These are phyloP conservation scores for Diaporthe sp. DNA, from an alignment of 2,329 filamentous ascomycete species.

Conservation along the genomic window DNA sequence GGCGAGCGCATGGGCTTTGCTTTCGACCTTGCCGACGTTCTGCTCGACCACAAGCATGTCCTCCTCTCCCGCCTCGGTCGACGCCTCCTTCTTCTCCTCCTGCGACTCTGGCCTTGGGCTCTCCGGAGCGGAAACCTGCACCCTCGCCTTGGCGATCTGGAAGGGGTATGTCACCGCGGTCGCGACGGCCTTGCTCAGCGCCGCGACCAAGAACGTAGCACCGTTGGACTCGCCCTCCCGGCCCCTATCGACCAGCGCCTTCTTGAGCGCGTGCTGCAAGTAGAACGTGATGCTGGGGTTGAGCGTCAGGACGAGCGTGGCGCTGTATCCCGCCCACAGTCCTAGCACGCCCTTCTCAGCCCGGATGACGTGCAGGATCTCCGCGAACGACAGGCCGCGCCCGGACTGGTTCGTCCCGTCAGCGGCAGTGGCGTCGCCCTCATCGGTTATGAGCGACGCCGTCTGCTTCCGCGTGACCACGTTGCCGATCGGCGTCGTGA, in stretches of 20 bases:
- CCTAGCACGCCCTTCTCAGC: constrained; percentile 79
- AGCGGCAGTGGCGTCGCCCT: constrained; percentile 42
- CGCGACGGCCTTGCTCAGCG: constrained; percentile 82
- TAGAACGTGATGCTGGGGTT: constrained; percentile 92
- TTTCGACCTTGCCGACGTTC: constrained; percentile 46
- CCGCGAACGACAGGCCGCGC: constrained; percentile 56
- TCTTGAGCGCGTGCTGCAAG: constrained; percentile 79
- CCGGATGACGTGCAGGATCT: constrained; percentile 75
- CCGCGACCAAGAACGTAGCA: constrained; percentile 69
- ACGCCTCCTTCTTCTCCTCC: constrained; percentile 47
- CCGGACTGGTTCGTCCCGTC: constrained; percentile 46
- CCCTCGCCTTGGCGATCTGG: constrained; percentile 84
- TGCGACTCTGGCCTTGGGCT: constrained; percentile 45
- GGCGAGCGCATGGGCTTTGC: constrained; percentile 46
- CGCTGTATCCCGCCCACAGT: constrained; percentile 91
- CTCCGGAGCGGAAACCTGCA: constrained; percentile 70
- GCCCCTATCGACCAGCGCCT: constrained; percentile 66
- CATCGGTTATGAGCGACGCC: constrained; percentile 55
- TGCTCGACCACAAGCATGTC: constrained; percentile 7
- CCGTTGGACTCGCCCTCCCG: constrained; percentile 49
- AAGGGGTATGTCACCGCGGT: constrained; percentile 87
- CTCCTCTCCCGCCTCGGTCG: constrained; percentile 23
- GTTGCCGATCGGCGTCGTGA: constrained; percentile 86
- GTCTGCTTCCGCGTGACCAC: constrained; percentile 88
- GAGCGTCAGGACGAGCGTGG: constrained; percentile 82